Evolutionary conservation across 1,284 basidiomycete species (phyloP), one percentile per base, ranked within the genome.

Genomic region (Trametes versicolor): DNA sequence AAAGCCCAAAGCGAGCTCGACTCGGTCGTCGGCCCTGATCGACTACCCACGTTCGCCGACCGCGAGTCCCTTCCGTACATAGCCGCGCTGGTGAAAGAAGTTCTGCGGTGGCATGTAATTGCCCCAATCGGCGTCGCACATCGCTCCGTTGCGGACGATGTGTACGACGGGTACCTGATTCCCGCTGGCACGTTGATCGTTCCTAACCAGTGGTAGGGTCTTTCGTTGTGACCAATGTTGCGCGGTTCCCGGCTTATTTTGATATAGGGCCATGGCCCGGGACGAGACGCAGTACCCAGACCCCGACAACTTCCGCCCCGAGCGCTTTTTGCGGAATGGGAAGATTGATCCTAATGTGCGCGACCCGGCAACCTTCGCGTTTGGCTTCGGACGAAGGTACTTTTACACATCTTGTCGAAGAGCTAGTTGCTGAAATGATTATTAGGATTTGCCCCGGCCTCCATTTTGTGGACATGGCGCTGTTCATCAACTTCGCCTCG

Each of bases 391-490:
- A 36, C 36, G 61, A 39, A 62, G 61, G 61, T 62, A 27, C 34
- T 34, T 34, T 21, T 21, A 32, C 2, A 5, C 36, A 13, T 1
- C n/a, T 36, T 5, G 21, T 34, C 19, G 19, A 36, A 8, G 13
- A 12, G 8, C 7, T 9, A 5, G 4, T 23, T 54, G 19, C 25
- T 48, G 23, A 27, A 3, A 17, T 8, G 23, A 10, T 34, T 13
- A n/a, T 13, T 51, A 65, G 64, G 17, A 65, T 65, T 2, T 65
- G 64, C 37, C 64, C 64, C 21, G 64, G 64, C n/a, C 59, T 48
- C 2, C 41, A 65, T 36, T 62, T 62, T 29, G 64, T 54, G 1
- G 56, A 65, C 49, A 34, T 41, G 1, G n/a, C 29, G 7, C 36
- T 65, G n/a, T 65, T 54, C 47, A 65, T 65, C 39, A 59, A 51